Evolutionary conservation across 2,329 filamentous ascomycete genomes (phyloP).

Genomic region (Cytospora chrysosperma): DNA sequence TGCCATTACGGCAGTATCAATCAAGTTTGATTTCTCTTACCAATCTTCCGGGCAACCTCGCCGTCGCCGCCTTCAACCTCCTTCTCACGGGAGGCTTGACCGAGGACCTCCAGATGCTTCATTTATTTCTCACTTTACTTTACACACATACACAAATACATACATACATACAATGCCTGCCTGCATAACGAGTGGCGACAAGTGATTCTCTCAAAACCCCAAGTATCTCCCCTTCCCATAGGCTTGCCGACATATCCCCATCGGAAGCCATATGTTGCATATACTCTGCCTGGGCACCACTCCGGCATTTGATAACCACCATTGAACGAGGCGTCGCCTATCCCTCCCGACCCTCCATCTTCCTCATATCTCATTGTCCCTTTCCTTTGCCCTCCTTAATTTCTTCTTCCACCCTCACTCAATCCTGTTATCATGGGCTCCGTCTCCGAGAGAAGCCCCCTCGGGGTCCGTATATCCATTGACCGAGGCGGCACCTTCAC

Average conservation of each 20-base stretch:
- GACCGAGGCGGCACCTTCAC: slow-evolving; percentile 67
- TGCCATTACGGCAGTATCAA: not conserved
- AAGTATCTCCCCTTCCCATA: not conserved
- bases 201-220: not conserved
- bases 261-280: not conserved
- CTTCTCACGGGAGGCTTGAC: not conserved
- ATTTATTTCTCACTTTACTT: not conserved
- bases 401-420: not conserved
- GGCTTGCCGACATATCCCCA: not conserved
- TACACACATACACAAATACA: not conserved
- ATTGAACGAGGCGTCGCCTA: not conserved
- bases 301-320: not conserved
- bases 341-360: not conserved
- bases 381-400: not conserved
- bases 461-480: slow-evolving; percentile 23
- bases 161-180: too few species aligned
- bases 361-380: not conserved
- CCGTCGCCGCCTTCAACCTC: not conserved
- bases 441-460: slow-evolving; percentile 1
- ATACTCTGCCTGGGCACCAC: too few species aligned
- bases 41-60: not conserved
- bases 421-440: slow-evolving; percentile 9
- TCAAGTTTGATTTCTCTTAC: not conserved
- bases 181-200: too few species aligned
- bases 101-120: not conserved